Percentiles rank a stretch among this genome's conserved stretches.
Conservation (phyloP, 495 filamentous ascomycete species). For the Pyronema domesticum region DNA sequence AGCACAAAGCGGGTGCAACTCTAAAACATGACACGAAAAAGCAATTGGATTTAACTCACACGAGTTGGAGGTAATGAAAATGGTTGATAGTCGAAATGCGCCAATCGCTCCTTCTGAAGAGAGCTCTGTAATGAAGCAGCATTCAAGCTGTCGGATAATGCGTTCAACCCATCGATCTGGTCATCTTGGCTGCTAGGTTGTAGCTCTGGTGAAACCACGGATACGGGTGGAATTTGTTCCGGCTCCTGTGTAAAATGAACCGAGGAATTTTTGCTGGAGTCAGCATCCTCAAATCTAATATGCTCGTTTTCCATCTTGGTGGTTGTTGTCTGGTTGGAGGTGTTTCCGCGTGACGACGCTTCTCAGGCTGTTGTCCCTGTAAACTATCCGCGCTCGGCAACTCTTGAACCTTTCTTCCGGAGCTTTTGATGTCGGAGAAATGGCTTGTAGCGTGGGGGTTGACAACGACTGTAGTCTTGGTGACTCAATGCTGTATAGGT, state of each 20-base stretch:
- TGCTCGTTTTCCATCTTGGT: no score
- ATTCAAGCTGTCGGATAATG: not conserved
- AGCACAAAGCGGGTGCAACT: not conserved
- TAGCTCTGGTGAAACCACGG: not conserved
- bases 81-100: slow-evolving; percentile 22
- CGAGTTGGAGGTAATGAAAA: slow-evolving; percentile 22
- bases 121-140: slow-evolving; percentile 1
- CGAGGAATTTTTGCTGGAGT: not conserved
- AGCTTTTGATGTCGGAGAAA: no score
- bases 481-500: no score
- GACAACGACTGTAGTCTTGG: no score
- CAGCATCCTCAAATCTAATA: no score
- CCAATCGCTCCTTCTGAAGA: slow-evolving; percentile 17
- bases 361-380: no score
- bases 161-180: slow-evolving; percentile 1
- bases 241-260: not conserved
- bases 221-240: not conserved
- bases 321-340: no score
- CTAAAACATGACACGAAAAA: not conserved
- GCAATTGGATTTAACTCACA: slow-evolving; percentile 11
- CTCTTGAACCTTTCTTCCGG: no score
- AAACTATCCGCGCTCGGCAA: no score
- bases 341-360: no score
- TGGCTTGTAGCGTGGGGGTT: no score
- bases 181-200: not conserved